These are phyloP conservation scores for Parmales sp. DNA, from an alignment of 108 stramenopile species.

Conservation along the genomic window DNA sequence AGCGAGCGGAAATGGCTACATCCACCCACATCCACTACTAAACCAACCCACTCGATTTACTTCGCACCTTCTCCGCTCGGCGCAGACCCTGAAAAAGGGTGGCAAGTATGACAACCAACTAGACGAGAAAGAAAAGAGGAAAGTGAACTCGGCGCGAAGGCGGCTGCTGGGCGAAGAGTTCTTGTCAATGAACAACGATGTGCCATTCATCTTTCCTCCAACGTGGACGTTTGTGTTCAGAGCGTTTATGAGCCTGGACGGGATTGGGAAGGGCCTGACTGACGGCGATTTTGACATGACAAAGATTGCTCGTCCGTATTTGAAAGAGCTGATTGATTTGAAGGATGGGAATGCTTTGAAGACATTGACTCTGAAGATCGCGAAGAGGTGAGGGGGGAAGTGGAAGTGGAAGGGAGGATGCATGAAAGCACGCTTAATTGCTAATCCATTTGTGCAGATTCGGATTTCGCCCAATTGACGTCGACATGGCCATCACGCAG, in stretches of 20 bases:
- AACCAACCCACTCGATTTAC: no score
- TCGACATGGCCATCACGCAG: conserved; percentile 68
- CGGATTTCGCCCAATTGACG: conserved; percentile 70
- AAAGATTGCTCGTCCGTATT: conserved; percentile 74
- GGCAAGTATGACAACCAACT: conserved; percentile 65
- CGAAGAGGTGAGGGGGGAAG: no score
- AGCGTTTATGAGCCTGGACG: conserved; percentile 93
- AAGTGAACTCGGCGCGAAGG: conserved; percentile 51
- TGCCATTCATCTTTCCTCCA: conserved; percentile 89
- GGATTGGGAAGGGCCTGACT: conserved; percentile 92
- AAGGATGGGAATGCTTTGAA: conserved; percentile 79
- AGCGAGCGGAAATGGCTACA: no score
- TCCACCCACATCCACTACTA: no score
- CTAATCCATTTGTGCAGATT: no score
- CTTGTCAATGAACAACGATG: conserved; percentile 72
- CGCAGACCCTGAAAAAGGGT: conserved; percentile 49
- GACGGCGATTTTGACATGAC: conserved; percentile 88
- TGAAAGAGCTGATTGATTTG: conserved; percentile 88
- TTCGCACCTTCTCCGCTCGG: no score
- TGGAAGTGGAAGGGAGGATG: no score
- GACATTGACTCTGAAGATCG: conserved; percentile 62
- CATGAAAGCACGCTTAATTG: no score
- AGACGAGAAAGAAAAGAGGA: conserved; percentile 60
- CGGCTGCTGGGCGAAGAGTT: conserved; percentile 74
- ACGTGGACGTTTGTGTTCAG: conserved; percentile 96